Evolutionary conservation across 2,329 filamentous ascomycete genomes (phyloP).

Genomic region (Sclerotinia minor): DNA sequence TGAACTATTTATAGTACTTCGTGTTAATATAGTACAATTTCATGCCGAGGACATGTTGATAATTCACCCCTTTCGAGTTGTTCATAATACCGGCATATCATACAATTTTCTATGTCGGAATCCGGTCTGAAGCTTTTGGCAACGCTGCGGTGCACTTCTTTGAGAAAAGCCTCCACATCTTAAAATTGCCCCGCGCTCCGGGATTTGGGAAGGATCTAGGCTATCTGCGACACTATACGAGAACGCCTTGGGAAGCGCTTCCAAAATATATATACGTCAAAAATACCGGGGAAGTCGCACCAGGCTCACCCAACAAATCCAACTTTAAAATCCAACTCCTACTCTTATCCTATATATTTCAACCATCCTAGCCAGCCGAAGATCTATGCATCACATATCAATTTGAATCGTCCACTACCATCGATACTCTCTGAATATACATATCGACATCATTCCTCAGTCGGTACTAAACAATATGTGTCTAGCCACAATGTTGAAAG

Average conservation of each 20-base stretch:
- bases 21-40: no score
- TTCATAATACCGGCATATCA: no score
- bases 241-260: background rate
- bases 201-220: slow-evolving; percentile 6
- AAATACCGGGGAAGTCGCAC: slow-evolving; percentile 1
- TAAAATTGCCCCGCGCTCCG: background rate
- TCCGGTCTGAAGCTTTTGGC: no score
- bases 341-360: background rate
- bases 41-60: no score
- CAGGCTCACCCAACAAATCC: background rate
- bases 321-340: background rate
- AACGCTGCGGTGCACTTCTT: background rate
- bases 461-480: background rate
- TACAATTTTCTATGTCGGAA: background rate
- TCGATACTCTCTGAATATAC: background rate
- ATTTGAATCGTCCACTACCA: background rate
- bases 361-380: background rate
- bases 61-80: no score
- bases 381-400: background rate
- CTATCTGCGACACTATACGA: background rate
- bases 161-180: background rate
- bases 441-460: background rate
- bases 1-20: no score
- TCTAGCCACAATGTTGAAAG: slow-evolving; percentile 13
- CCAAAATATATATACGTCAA: background rate